Evolutionary conservation across 2,329 filamentous ascomycete genomes (phyloP), one percentile per base, ranked within the genome.

Genomic region (Aspergillus spinulosporus): DNA sequence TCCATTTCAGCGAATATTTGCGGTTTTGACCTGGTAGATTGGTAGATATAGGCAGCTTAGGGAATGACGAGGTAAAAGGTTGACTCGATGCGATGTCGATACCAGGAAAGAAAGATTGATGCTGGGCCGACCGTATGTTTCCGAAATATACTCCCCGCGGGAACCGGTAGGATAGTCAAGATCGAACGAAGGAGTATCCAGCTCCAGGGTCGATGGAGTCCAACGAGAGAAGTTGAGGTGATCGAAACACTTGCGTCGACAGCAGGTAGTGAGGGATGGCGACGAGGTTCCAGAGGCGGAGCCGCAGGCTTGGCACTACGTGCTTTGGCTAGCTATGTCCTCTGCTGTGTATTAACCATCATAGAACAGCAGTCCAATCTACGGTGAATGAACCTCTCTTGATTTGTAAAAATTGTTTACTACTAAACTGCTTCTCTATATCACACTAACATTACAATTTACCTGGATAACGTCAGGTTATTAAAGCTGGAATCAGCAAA

Each of bases 1-100:
- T 73, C 72, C 71, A 74, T 74, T 14, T 15, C 32, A 11, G 29
- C 14, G n/a, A 48, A 5, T 4, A 26, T 3, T n/a, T 26, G 12
- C 12, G 15, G 15, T 29, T 12, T 12, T 39, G n/a, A 31, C 5
- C 8, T 8, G 39, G 34, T 12, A 12, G 39, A 42, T 42, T n/a
- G 9, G n/a, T 15, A 5, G 15, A 42, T 42, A 6, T 21, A 42
- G 14, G 14, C 39, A 14, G 14, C 39, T 6, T 37, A 12, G 36
- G 21, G 31, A 11, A 26, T 14, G 31, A 8, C 5, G 34, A 29
- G 47, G 31, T 43, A n/a, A 44, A 29, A 12, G n/a, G 26, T 34
- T 21, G 21, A 21, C 21, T 21, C 9, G 15, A 49, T 42, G 45
- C 50, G 40, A 49, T 49, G 49, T 45, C 21, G 42, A 51, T 46